Conservation (phyloP, 768 basidiomycete species). For the Auriculariales sp. region DNA sequence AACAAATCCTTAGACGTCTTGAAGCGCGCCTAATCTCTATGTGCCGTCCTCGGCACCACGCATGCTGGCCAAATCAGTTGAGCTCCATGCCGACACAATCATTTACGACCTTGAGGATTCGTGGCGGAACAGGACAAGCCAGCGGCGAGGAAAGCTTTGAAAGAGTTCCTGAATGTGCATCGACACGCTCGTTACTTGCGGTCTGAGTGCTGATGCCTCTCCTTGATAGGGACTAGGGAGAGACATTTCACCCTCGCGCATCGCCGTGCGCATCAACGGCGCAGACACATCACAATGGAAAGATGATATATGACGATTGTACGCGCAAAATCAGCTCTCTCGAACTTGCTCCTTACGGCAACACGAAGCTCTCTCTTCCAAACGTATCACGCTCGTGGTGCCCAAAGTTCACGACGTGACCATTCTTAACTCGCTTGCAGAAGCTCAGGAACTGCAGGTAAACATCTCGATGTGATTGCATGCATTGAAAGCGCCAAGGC, state of each 20-base stretch:
- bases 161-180: conserved; percentile 44
- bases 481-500: conserved; percentile 77
- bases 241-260: conserved; percentile 29
- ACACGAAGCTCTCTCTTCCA: conserved; percentile 26
- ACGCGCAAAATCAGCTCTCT: too few species aligned
- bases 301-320: conserved; percentile 52
- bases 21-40: too few species aligned
- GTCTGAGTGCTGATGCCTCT: not conserved
- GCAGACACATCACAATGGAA: conserved; percentile 49
- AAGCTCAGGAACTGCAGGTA: conserved; percentile 25
- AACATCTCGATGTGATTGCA: conserved; percentile 38
- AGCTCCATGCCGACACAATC: conserved; percentile 49
- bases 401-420: conserved; percentile 77
- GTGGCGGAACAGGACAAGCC: conserved; percentile 47
- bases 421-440: conserved; percentile 31
- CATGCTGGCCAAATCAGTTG: conserved; percentile 70
- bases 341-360: conserved; percentile 5
- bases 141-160: conserved; percentile 39
- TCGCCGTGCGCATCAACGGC: conserved; percentile 61
- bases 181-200: conserved; percentile 36
- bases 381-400: conserved; percentile 56
- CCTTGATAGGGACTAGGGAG: not conserved
- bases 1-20: too few species aligned
- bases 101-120: conserved; percentile 88
- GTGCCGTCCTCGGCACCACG: conserved; percentile 70